Evolutionary conservation across 345 rosid genomes (phyloP).

Genomic region (Moricandia arvensis): DNA sequence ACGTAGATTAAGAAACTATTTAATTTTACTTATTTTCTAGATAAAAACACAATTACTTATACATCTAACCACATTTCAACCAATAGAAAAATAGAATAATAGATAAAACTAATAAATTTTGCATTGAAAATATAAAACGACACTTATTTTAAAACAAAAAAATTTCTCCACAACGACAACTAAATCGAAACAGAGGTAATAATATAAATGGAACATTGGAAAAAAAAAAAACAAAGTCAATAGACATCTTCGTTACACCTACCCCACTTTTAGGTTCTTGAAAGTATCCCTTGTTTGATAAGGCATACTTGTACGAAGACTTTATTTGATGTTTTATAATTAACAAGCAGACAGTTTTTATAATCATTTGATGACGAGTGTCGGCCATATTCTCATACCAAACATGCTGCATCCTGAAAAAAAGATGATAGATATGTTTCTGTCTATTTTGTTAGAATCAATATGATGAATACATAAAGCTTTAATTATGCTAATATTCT

Average conservation of each 20-base stretch:
- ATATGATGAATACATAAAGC: neutral
- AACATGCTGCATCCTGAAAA: conserved; percentile 3
- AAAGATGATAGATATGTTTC: neutral
- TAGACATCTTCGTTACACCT: conserved; percentile 13
- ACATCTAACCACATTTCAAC: no score
- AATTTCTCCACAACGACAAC: no score
- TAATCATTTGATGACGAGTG: conserved; percentile 19
- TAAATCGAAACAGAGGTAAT: no score
- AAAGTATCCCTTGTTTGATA: conserved; percentile 2
- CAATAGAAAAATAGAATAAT: no score
- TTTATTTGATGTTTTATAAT: neutral
- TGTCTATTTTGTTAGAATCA: neutral
- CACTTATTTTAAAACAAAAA: no score
- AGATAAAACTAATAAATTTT: no score
- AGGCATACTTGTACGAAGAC: neutral
- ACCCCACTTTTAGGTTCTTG: conserved; percentile 18
- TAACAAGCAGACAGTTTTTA: conserved; percentile 17
- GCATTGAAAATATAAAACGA: no score
- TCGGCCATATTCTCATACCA: conserved; percentile 35
- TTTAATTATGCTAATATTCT: neutral
- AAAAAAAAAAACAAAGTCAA: conserved; percentile 19
- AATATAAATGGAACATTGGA: no score
- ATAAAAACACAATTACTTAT: no score
- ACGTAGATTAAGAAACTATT: no score
- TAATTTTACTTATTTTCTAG: no score